Conservation (phyloP, 2,329 filamentous ascomycete genomes). For the Lasiodiplodia theobromae region DNA sequence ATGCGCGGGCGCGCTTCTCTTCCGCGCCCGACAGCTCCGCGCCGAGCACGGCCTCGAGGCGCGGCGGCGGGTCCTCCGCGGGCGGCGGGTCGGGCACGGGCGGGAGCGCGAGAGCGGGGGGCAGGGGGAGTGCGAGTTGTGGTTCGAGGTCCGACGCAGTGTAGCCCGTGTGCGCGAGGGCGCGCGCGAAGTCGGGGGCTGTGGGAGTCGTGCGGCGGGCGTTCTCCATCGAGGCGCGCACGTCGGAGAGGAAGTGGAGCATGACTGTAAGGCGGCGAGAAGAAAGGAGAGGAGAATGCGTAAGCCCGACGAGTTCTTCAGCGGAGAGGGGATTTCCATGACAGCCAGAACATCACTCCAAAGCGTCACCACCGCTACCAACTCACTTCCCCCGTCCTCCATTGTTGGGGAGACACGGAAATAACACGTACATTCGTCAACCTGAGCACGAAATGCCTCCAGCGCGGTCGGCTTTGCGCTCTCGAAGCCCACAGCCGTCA, state of each 20-base stretch:
- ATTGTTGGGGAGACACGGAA: slow-evolving; percentile 30
- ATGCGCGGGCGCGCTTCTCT: slow-evolving; percentile 56
- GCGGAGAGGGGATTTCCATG: too few species aligned
- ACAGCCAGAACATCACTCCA: too few species aligned
- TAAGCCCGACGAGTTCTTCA: background rate
- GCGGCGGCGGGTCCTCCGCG: slow-evolving; percentile 48
- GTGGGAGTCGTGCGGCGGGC: slow-evolving; percentile 63
- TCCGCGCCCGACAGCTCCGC: slow-evolving; percentile 57
- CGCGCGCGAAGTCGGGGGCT: slow-evolving; percentile 65
- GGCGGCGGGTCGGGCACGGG: slow-evolving; percentile 51
- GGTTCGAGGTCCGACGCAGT: slow-evolving; percentile 49
- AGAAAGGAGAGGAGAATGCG: background rate
- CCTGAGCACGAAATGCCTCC: slow-evolving; percentile 61
- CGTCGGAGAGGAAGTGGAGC: slow-evolving; percentile 59
- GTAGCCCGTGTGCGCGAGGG: slow-evolving; percentile 53
- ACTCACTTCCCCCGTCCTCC: background rate
- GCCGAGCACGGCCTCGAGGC: slow-evolving; percentile 59
- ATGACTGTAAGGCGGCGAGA: slow-evolving; percentile 43
- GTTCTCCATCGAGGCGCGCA: slow-evolving; percentile 65
- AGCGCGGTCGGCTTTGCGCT: slow-evolving; percentile 62
- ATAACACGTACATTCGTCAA: slow-evolving; percentile 64
- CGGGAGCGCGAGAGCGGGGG: slow-evolving; percentile 47
- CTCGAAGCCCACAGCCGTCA: slow-evolving; percentile 62
- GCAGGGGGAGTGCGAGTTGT: slow-evolving; percentile 43
- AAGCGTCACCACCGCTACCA: background rate